Evolutionary conservation across 164 flowering plant genomes (phyloP), one percentile per base, ranked within the genome.

Genomic region (Sedum album): DNA sequence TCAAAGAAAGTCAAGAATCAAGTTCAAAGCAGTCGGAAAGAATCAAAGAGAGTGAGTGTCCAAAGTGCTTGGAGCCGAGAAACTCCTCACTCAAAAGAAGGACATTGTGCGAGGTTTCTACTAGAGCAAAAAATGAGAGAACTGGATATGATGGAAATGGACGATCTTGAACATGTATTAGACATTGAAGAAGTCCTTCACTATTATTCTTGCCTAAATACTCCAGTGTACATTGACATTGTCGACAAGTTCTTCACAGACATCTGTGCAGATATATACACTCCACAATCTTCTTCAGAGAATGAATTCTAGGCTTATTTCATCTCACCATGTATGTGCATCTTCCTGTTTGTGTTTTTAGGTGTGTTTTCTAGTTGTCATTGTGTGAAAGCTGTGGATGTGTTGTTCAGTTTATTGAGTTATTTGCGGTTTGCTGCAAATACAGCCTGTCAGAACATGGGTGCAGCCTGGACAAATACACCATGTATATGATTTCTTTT

Each of bases 181-280:
- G 98, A 92, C 68, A 71, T 90, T 5, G 89, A 87, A 71, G 96
- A 90, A 74, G 88, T 90, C 26, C 76, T 88, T 18, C 87, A 87
- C 28, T 87, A 84, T 81, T 90, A 92, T 66, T 90, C 96, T 60
- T 78, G 83, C 39, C 88, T 92, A 15, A 88, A 71, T 28, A 83
- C 90, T 71, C 95, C 98, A 0, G 83, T 79, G 6, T 92, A 90
- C 66, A 72, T 82, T 51, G 90, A 84, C 73, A 86, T 89, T 63
- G 86, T 92, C 15, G 86, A 92, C 74, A 80, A 74, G 72, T 92
- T 87, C 76, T 83, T 88, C 83, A 75, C 67, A 66, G 83, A 88
- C 25, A 82, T 85, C 71, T 79, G 83, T 68, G 60, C 81, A 2
- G 96, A 89, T 2, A 57, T 77, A 66, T 63, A 67, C 23, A 67